Conservation (phyloP, 441 rosid genomes). For the Mallotus japonicus region DNA sequence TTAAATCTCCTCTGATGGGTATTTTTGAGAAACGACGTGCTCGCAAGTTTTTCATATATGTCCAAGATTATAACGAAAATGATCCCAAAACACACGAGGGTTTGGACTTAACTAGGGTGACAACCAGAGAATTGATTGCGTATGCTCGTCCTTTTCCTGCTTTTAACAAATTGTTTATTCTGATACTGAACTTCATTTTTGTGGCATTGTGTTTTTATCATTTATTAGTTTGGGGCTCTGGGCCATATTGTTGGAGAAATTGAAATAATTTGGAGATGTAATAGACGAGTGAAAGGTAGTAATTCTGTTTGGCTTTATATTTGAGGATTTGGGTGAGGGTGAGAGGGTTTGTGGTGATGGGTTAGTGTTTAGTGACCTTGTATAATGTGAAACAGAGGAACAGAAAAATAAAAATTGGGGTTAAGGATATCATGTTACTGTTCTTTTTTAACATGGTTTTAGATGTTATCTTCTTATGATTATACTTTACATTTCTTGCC, state of each 20-base stretch:
- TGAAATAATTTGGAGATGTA: background rate
- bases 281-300: no score
- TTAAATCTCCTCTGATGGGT: constrained; percentile 92
- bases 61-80: constrained; percentile 69
- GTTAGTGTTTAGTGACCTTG: background rate
- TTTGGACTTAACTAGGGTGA: constrained; percentile 79
- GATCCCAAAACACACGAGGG: constrained; percentile 90
- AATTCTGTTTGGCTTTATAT: no score
- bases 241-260: background rate
- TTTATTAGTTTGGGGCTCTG: background rate
- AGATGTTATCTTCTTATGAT: background rate
- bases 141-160: constrained; percentile 34
- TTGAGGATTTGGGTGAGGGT: no score
- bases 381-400: background rate
- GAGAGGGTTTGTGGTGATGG: no score
- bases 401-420: background rate
- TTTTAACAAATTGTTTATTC: constrained; percentile 6
- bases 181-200: background rate
- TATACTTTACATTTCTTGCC: background rate
- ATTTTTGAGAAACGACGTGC: constrained; percentile 91
- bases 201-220: background rate
- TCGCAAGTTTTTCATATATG: constrained; percentile 77
- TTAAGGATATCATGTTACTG: background rate
- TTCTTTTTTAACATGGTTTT: background rate
- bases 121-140: constrained; percentile 76